A percentile compares a stretch with the other conserved stretches of the same genome.
These are phyloP conservation scores for Pleurotus platypus DNA, from an alignment of 768 basidiomycete genomes.

Conservation along the genomic window DNA sequence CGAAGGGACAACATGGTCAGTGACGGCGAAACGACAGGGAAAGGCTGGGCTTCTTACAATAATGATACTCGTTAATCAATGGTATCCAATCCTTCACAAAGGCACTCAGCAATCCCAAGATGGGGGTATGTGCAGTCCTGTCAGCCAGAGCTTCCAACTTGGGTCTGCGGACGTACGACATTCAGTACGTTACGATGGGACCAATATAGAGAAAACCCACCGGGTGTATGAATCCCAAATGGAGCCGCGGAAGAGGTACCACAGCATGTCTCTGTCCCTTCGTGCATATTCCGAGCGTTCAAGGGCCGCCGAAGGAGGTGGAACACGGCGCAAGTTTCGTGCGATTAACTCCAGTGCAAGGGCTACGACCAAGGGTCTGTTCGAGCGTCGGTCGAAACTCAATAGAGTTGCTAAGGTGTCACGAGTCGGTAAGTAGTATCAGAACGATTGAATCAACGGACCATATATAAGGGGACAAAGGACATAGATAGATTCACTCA, in stretches of 20 bases:
- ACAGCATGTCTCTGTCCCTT: conserved; percentile 77
- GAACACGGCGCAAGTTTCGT: conserved; percentile 67
- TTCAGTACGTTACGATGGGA: no score
- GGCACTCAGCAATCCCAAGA: conserved; percentile 66
- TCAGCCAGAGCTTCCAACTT: conserved; percentile 67
- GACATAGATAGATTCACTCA: conserved; percentile 68
- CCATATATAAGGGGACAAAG: conserved; percentile 78
- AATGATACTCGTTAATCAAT: conserved; percentile 86
- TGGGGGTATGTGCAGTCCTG: conserved; percentile 49
- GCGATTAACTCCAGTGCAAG: conserved; percentile 72
- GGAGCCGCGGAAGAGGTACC: conserved; percentile 83
- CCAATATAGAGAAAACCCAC: conserved; percentile 30
- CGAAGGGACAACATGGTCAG: background rate
- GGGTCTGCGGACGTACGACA: conserved; percentile 42
- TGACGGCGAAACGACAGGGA: background rate
- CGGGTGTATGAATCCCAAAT: conserved; percentile 81
- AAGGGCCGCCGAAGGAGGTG: conserved; percentile 56
- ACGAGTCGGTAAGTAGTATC: conserved; percentile 9
- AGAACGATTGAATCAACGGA: conserved; percentile 24
- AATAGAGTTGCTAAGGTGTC: conserved; percentile 34
- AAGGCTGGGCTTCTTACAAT: conserved; percentile 54
- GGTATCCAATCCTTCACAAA: conserved; percentile 85
- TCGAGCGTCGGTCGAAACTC: conserved; percentile 45
- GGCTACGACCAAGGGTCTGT: conserved; percentile 60
- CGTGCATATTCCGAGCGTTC: conserved; percentile 79